A percentile compares a stretch with the other conserved stretches of the same genome.
phyloP scores from a whole-genome alignment of 495 filamentous ascomycete genomes.

The Peziza echinospora region DNA sequence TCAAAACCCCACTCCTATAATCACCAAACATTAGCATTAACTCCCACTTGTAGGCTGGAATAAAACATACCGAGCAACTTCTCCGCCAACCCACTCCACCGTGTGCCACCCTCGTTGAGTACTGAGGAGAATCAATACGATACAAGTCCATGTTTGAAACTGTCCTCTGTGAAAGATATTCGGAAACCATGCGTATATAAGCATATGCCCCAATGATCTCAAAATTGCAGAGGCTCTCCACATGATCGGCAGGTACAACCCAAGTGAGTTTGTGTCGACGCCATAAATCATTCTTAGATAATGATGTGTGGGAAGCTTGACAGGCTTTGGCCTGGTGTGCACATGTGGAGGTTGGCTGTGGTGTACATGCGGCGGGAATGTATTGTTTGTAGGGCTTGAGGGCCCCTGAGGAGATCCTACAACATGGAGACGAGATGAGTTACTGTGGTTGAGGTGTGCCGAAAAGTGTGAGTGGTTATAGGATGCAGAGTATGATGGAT shows the following conservation, averaged over 20 bases:
- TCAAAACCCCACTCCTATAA: neutral
- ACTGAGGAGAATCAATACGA: constrained; percentile 10
- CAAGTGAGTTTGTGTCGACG: constrained; percentile 10
- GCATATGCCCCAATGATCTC: constrained; percentile 11
- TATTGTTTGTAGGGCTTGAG: neutral
- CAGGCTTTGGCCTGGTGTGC: neutral
- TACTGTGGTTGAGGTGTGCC: neutral
- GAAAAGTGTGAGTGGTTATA: constrained; percentile 17
- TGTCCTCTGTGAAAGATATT: constrained; percentile 9
- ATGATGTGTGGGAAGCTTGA: neutral
- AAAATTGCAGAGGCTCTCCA: constrained; percentile 16
- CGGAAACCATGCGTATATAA: constrained; percentile 19
- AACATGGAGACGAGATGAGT: neutral
- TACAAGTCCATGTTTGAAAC: constrained; percentile 13
- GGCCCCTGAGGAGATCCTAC: neutral
- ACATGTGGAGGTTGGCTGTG: neutral
- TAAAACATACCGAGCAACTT: constrained; percentile 10
- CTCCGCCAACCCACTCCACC: constrained; percentile 19
- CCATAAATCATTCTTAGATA: constrained; percentile 14
- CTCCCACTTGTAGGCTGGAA: neutral
- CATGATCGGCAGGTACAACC: constrained; percentile 11
- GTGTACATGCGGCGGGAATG: neutral
- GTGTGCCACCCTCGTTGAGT: constrained; percentile 17
- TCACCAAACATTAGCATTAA: no score
- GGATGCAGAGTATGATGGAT: constrained; percentile 13